Base-by-base conservation (phyloP, 2,329 filamentous ascomycete genomes). In the Amauroascus niger region DNA sequence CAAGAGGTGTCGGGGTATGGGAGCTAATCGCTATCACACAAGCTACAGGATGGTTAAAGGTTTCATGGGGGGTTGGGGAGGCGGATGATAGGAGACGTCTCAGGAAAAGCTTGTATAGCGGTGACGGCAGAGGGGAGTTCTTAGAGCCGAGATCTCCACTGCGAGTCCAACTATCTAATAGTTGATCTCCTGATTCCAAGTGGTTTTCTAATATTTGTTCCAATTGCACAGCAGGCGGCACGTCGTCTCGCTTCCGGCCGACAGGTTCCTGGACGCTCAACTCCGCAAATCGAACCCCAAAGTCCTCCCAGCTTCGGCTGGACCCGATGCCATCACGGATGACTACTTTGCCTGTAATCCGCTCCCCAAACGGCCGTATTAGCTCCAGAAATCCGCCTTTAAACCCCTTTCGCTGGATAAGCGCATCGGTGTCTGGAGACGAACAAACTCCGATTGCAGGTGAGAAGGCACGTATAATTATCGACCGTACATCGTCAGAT, bases 11-110 rank as follows among this genome's bases (percentile, higher is more conserved):
- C 28, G 81, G 75, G 61, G 89, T 95, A 55, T 86, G 81, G 8
- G 93, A 97, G 67, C 89, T 97, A 64, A 97, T 95, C 24, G 89
- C 89, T 67, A 97, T 91, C 39, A 98, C 82, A 64, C 89, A 91
- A 5, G 91, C 90, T 20, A 97, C 91, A 0, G 94, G 93, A 67
- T 98, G 93, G 4, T 86, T 81, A 69, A 97, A 95, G 0, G 93
- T 93, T 71, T 98, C 93, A 62, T 96, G 89, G 0, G 89, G 83
- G 2, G 84, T 81, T 43, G 94, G 73, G 1, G 87, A 81, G 39
- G 91, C 74, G 13, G 86, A 84, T 0, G 89, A 95, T 7, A 98
- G 73, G 37, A 98, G 69, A 49, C 90, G 82, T 28, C 88, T 82
- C 45, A 98, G 71, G 66, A 95, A 97, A 6, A 95, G 72, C 33